phyloP scores from a whole-genome alignment of 2,329 filamentous ascomycete genomes.

The Stylonectria norvegica region DNA sequence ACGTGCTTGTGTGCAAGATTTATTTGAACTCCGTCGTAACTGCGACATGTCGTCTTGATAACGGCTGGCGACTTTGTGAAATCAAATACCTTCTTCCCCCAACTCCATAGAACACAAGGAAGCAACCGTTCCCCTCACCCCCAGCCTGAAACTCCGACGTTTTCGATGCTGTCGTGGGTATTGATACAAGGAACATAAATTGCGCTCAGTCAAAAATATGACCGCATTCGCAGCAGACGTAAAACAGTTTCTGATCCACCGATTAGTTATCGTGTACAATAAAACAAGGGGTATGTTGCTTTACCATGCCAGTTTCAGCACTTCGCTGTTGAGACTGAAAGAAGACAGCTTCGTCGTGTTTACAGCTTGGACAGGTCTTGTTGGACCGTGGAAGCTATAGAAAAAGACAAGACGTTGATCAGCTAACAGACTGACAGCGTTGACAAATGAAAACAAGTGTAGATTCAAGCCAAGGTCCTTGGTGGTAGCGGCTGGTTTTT shows the following conservation, averaged over 20 bases:
- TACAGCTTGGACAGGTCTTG: conserved; percentile 80
- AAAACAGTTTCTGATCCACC: conserved; percentile 72
- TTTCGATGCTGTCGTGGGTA: conserved; percentile 19
- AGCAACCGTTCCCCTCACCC: conserved; percentile 7
- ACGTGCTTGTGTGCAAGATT: no score
- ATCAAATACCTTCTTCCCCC: no score
- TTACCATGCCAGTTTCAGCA: conserved; percentile 96
- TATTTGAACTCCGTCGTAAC: no score
- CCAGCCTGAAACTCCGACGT: conserved; percentile 2
- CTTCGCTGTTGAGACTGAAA: conserved; percentile 98
- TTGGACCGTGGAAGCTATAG: conserved; percentile 85
- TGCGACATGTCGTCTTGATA: no score
- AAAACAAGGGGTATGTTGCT: no score
- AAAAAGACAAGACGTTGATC: conserved; percentile 38
- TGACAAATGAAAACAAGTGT: conserved; percentile 27
- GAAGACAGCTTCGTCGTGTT: conserved; percentile 88
- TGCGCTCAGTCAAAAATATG: conserved; percentile 68
- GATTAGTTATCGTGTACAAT: no score
- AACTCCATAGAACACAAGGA: no score
- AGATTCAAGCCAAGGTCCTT: no score
- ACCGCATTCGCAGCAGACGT: conserved; percentile 91
- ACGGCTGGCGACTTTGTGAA: no score
- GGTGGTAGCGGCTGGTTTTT: no score
- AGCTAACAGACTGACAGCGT: conserved; percentile 38
- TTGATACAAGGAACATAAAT: conserved; percentile 23